Conservation (phyloP, 345 rosid species). For the Rhodamnia argentea region DNA sequence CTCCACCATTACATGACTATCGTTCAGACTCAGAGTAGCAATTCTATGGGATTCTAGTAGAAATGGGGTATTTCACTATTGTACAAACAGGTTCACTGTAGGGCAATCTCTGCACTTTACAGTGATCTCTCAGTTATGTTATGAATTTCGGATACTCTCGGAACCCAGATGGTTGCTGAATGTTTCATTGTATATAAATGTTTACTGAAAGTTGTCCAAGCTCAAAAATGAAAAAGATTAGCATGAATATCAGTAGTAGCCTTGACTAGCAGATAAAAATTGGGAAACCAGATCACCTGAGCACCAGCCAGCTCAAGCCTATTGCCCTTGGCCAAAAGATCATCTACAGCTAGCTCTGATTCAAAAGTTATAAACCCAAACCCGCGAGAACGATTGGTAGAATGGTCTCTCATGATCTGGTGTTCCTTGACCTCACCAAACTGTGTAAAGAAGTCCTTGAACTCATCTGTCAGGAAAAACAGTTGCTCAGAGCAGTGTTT, state of each 20-base stretch:
- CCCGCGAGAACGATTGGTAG: conserved; percentile 74
- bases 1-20: neutral
- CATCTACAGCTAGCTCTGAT: conserved; percentile 61
- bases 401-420: conserved; percentile 64
- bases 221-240: neutral
- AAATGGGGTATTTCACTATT: neutral
- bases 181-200: neutral
- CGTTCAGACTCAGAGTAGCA: neutral
- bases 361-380: conserved; percentile 72
- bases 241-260: neutral
- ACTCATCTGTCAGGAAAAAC: conserved; percentile 37
- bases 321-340: conserved; percentile 55
- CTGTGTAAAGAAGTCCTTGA: conserved; percentile 61
- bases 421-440: conserved; percentile 68
- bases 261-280: neutral
- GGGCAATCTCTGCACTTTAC: neutral
- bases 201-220: neutral
- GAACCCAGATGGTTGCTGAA: neutral
- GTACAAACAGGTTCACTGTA: neutral
- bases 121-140: neutral
- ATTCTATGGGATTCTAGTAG: neutral
- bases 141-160: neutral
- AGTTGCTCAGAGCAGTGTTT: neutral
- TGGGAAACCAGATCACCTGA: conserved; percentile 25
- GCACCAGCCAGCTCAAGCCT: conserved; percentile 55